Evolutionary conservation across 108 stramenopile species (phyloP), one percentile per base, ranked within the genome.

Genomic region (Cyclotella cryptica): DNA sequence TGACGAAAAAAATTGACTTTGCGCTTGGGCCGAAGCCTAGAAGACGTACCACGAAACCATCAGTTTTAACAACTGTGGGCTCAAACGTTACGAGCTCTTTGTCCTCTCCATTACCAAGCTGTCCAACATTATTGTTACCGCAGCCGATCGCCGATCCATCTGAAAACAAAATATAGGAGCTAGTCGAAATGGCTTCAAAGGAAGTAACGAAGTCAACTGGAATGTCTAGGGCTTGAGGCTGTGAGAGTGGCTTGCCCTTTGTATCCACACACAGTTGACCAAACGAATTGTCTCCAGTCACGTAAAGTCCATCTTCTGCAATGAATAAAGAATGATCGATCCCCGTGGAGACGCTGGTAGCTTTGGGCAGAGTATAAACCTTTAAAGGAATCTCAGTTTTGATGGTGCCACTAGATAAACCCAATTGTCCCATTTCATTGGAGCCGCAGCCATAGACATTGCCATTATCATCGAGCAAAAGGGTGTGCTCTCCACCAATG

Each of bases 351-450:
- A 72, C 46, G 29, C 60, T 77, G 10, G n/a, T 60, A 35, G 60
- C 57, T 28, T 47, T 39, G 43, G 75, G 43, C 21, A 62, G 65
- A 13, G 61, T 44, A 54, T 67, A 66, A n/a, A 83, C 12, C 26
- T 45, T 55, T 22, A 57, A 51, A 46, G 81, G 81, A 22, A 55
- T 18, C 3, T 69, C 27, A 1, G 71, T 76, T 45, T 39, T 44
- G 46, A 44, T 49, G 18, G 53, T 51, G 28, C 47, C 53, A 26
- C 66, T 49, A 26, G 70, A 71, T 0, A 85, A 72, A 60, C 86
- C 86, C 13, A 87, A 61, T 52, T 87, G 86, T 30, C 86, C 86
- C 51, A 81, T 60, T 39, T 67, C 80, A 57, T 86, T 86, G 18
- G 80, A 72, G 14, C 86, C 86, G 55, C 84, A 86, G 27, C 76